Percentiles rank a stretch among this genome's conserved stretches.
These are phyloP conservation scores for Fagus sylvatica DNA, from an alignment of 306 rosid genomes.

Conservation along the genomic window DNA sequence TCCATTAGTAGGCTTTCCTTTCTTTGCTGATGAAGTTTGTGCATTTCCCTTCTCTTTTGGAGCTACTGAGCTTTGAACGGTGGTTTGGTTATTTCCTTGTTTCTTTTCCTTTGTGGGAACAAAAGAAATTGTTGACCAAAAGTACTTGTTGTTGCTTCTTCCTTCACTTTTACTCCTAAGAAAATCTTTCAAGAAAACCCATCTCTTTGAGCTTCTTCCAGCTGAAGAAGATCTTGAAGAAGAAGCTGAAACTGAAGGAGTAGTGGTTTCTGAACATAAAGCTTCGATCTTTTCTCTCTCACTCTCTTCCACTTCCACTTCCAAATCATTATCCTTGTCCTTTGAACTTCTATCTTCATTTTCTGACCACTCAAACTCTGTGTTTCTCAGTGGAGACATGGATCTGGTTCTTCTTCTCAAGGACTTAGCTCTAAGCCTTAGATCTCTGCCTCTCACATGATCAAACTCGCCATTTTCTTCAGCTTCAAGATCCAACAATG, in stretches of 20 bases:
- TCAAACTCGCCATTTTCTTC: conserved; percentile 39
- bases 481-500: conserved; percentile 73
- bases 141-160: conserved; percentile 71
- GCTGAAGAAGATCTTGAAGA: conserved; percentile 92
- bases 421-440: conserved; percentile 62
- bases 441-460: conserved; percentile 78
- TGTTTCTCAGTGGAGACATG: conserved; percentile 75
- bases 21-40: conserved; percentile 44
- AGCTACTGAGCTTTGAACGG: conserved; percentile 1
- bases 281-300: conserved; percentile 37
- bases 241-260: conserved; percentile 73
- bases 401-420: conserved; percentile 85
- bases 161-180: conserved; percentile 98
- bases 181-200: conserved; percentile 87
- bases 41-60: conserved; percentile 35
- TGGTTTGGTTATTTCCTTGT: conserved; percentile 5
- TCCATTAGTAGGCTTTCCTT: conserved; percentile 68
- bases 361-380: conserved; percentile 54
- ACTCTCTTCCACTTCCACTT: conserved; percentile 35
- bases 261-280: conserved; percentile 38
- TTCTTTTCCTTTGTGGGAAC: conserved; percentile 75
- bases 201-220: conserved; percentile 85
- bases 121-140: conserved; percentile 85
- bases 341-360: conserved; percentile 18
- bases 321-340: conserved; percentile 13